These are phyloP conservation scores for Ustilago esculenta DNA, from an alignment of 1,284 basidiomycete genomes.

Conservation along the genomic window DNA sequence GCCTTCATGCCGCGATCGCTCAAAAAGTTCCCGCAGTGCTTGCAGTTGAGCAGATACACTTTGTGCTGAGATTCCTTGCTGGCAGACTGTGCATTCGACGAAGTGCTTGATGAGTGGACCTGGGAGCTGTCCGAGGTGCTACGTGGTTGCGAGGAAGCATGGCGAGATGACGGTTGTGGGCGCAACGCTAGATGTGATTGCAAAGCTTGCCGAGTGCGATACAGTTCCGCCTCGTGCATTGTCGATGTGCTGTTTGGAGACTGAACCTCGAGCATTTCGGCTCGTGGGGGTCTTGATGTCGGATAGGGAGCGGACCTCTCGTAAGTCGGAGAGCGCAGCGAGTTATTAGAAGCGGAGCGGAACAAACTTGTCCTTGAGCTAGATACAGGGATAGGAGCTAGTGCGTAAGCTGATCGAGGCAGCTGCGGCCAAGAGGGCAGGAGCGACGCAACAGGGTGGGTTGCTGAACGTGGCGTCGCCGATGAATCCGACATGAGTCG, in stretches of 20 bases:
- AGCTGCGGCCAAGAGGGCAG: constrained; percentile 32
- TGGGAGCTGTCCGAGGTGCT: constrained; percentile 10
- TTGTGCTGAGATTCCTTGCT: constrained; percentile 68
- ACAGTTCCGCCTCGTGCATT: constrained; percentile 28
- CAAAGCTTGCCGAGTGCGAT: constrained; percentile 29
- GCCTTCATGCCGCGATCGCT: constrained; percentile 88
- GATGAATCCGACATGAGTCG: constrained; percentile 16
- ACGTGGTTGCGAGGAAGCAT: constrained; percentile 7
- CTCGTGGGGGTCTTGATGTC: constrained; percentile 11
- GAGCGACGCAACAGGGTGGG: constrained; percentile 26
- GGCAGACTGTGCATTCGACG: constrained; percentile 9
- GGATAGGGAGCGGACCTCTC: constrained; percentile 28
- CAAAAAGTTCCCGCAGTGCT: constrained; percentile 77
- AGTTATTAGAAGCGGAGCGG: constrained; percentile 10
- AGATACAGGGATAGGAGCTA: constrained; percentile 19
- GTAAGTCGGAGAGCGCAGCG: constrained; percentile 10
- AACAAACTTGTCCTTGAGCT: constrained; percentile 12
- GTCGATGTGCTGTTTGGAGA: constrained; percentile 8
- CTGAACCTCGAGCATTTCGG: constrained; percentile 15
- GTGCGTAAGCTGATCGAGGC: constrained; percentile 24
- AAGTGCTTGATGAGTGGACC: constrained; percentile 3
- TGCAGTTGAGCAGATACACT: constrained; percentile 83
- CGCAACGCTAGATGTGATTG: constrained; percentile 19
- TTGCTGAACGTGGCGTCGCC: constrained; percentile 24
- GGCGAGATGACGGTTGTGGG: constrained; percentile 7